Evolutionary conservation across 257 asterid species (phyloP).

Genomic region (Fraxinus excelsior): DNA sequence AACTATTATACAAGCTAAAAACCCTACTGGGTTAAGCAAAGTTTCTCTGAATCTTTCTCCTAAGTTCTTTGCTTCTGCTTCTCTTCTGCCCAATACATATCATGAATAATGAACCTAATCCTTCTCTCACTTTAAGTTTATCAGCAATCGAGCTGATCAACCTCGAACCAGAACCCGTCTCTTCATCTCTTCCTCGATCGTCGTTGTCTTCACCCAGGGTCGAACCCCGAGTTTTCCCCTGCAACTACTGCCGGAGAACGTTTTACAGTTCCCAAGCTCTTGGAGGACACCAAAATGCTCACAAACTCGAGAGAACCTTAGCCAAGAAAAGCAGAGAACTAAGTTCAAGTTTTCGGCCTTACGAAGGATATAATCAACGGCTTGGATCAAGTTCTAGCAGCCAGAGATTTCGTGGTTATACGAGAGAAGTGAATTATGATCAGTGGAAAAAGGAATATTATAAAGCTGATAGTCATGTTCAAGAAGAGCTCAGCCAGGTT

Average conservation of each 20-base stretch:
- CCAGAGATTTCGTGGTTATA: slow-evolving; percentile 25
- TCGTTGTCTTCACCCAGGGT: slow-evolving; percentile 41
- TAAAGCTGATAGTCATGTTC: slow-evolving; percentile 32
- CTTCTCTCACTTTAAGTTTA: slow-evolving; percentile 50
- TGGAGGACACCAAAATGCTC: slow-evolving; percentile 93
- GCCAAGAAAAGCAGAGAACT: slow-evolving; percentile 78
- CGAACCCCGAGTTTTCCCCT: slow-evolving; percentile 67
- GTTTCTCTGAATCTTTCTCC: no score
- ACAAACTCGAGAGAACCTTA: slow-evolving; percentile 76
- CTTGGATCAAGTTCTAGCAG: slow-evolving; percentile 24
- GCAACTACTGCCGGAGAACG: slow-evolving; percentile 77
- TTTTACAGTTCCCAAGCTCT: slow-evolving; percentile 87
- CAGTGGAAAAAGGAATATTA: slow-evolving; percentile 27
- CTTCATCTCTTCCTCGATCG: slow-evolving; percentile 39
- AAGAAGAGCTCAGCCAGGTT: slow-evolving; percentile 60
- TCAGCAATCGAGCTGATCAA: slow-evolving; percentile 40
- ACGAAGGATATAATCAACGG: no score
- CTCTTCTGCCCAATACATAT: background rate
- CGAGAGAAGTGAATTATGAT: slow-evolving; percentile 39
- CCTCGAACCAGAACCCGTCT: slow-evolving; percentile 43
- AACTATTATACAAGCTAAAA: background rate
- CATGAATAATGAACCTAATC: slow-evolving; percentile 55
- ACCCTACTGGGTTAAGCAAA: background rate
- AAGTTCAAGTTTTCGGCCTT: slow-evolving; percentile 33
- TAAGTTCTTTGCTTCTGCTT: background rate